phyloP scores from a whole-genome alignment of 1,139 yeast genomes.

The Eremothecium cymbalariae region DNA sequence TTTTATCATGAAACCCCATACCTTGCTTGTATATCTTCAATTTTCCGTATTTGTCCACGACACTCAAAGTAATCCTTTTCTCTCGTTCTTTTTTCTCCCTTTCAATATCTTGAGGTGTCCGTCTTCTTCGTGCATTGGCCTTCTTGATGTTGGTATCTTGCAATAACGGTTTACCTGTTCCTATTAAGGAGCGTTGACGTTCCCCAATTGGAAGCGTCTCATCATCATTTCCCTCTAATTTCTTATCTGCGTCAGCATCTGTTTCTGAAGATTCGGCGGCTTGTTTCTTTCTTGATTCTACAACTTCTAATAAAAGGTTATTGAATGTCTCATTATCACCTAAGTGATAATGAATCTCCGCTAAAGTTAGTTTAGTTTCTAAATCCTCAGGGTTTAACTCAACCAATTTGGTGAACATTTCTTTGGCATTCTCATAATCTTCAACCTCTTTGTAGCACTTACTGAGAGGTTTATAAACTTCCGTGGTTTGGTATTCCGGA shows the following conservation, averaged over 20 bases:
- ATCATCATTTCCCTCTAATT: conserved; percentile 14
- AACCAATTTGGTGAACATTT: conserved; percentile 51
- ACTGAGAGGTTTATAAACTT: conserved; percentile 58
- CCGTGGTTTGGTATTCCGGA: conserved; percentile 44
- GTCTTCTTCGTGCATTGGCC: conserved; percentile 25
- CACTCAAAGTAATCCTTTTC: conserved; percentile 50
- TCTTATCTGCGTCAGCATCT: background rate
- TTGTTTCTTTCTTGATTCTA: conserved; percentile 32
- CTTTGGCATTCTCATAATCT: conserved; percentile 60
- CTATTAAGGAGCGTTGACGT: conserved; percentile 14
- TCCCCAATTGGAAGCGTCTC: conserved; percentile 18
- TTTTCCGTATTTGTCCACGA: conserved; percentile 56
- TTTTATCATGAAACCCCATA: conserved; percentile 44
- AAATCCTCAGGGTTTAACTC: conserved; percentile 54
- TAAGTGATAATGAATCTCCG: conserved; percentile 71
- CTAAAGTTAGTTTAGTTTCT: conserved; percentile 68
- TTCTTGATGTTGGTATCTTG: conserved; percentile 32
- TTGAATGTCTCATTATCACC: conserved; percentile 60
- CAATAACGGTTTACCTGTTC: conserved; percentile 31
- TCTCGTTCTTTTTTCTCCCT: conserved; percentile 53
- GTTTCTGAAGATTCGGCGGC: conserved; percentile 21
- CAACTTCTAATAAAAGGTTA: conserved; percentile 47
- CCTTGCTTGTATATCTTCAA: conserved; percentile 53
- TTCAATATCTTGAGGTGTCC: conserved; percentile 40
- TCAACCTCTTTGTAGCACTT: conserved; percentile 71